Evolutionary conservation across 2,329 filamentous ascomycete species (phyloP).

Genomic region (Graphiopsis chlorocephala): DNA sequence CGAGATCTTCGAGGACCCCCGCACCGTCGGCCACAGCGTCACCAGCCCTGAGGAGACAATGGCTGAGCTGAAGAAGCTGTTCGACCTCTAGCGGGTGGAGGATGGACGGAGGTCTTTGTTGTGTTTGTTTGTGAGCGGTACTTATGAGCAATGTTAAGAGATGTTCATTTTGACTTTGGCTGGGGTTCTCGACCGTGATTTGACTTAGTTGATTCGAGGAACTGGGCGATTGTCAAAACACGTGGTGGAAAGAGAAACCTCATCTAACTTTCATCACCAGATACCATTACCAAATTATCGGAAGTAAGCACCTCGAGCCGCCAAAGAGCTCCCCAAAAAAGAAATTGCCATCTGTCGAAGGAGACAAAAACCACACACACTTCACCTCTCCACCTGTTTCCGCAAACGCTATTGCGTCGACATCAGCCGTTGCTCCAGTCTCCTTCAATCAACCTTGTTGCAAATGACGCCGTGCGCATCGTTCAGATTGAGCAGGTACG

Average conservation of each 20-base stretch:
- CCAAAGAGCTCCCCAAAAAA: too few species aligned
- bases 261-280: neutral
- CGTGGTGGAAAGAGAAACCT: neutral
- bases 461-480: neutral
- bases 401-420: too few species aligned
- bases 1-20: constrained; percentile 81
- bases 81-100: constrained; percentile 42
- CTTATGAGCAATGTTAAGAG: constrained; percentile 5
- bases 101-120: neutral
- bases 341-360: too few species aligned
- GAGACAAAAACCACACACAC: too few species aligned
- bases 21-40: constrained; percentile 84
- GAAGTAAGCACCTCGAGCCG: too few species aligned
- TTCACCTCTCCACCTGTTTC: too few species aligned
- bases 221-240: neutral
- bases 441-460: neutral
- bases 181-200: neutral
- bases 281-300: neutral
- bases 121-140: constrained; percentile 1
- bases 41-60: constrained; percentile 79
- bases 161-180: neutral
- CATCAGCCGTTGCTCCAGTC: too few species aligned
- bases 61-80: constrained; percentile 68
- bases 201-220: neutral
- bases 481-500: neutral